Percentiles rank a stretch among this genome's conserved stretches.
Conservation (phyloP, 169 alveolate species). For the Cryptosporidium parvum region DNA sequence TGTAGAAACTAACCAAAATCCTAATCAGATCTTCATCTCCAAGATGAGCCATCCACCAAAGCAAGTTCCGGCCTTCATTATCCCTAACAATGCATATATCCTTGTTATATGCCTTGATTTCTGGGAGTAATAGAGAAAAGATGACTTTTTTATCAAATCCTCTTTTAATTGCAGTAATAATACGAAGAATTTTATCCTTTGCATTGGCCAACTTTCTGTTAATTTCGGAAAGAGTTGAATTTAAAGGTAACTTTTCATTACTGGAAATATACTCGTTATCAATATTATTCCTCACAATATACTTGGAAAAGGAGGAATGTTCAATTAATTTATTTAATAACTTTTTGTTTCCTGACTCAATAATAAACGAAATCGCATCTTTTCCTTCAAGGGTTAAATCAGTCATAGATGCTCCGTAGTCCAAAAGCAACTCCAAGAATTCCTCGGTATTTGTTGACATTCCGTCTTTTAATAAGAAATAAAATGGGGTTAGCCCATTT, state of each 20-base stretch:
- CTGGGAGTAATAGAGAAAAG: conserved; percentile 43
- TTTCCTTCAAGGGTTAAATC: conserved; percentile 58
- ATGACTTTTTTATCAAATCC: conserved; percentile 29
- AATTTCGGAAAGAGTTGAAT: conserved; percentile 29
- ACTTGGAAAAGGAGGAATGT: conserved; percentile 38
- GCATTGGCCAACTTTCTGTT: conserved; percentile 29
- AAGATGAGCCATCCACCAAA: conserved; percentile 61
- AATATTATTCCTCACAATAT: conserved; percentile 10
- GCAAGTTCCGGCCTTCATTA: conserved; percentile 38
- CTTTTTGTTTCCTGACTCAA: conserved; percentile 24
- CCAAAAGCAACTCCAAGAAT: conserved; percentile 24
- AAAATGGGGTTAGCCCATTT: conserved; percentile 53
- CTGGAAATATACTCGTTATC: conserved; percentile 20
- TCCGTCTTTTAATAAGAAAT: conserved; percentile 37
- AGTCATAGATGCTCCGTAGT: conserved; percentile 59
- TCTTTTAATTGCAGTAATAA: conserved; percentile 57
- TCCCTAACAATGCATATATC: conserved; percentile 61
- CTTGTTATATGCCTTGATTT: conserved; percentile 9
- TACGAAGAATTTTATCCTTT: conserved; percentile 45
- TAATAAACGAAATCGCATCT: conserved; percentile 64
- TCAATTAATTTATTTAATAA: conserved; percentile 13
- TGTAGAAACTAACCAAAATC: conserved; percentile 32
- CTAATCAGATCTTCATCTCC: conserved; percentile 44
- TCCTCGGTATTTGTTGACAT: conserved; percentile 34
- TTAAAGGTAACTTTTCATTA: background rate